phyloP scores from a whole-genome alignment of 208 protist genomes.

The Spongospora subterranea region DNA sequence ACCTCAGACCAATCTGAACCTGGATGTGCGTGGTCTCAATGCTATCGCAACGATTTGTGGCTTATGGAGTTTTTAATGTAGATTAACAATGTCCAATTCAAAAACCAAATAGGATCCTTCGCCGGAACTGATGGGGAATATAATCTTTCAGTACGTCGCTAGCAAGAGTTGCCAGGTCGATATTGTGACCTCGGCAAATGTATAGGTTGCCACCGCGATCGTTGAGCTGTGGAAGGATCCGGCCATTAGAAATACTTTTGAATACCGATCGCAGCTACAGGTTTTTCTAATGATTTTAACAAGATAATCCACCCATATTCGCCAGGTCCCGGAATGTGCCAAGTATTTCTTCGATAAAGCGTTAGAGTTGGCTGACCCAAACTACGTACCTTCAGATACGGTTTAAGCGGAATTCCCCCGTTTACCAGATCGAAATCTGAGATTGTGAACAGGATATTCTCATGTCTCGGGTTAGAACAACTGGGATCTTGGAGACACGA shows the following conservation, averaged over 20 bases:
- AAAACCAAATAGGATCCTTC: no score
- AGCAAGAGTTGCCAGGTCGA: no score
- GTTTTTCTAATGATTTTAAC: background rate
- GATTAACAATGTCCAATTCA: background rate
- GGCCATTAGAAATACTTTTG: background rate
- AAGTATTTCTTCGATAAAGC: constrained; percentile 78
- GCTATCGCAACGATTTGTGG: background rate
- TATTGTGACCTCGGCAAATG: no score
- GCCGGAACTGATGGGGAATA: no score
- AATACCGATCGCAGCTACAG: background rate
- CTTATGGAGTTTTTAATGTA: background rate
- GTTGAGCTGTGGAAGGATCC: constrained; percentile 8
- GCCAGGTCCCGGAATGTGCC: constrained; percentile 19
- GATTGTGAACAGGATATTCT: constrained; percentile 76
- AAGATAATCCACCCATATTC: background rate
- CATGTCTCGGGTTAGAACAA: constrained; percentile 79
- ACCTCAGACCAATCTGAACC: background rate
- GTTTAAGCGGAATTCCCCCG: background rate
- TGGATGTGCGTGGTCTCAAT: background rate
- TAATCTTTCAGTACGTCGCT: no score
- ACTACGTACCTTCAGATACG: constrained; percentile 75
- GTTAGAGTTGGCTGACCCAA: constrained; percentile 59
- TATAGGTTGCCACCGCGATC: background rate
- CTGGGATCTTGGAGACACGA: constrained; percentile 82
- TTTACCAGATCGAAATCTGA: background rate